Evolutionary conservation across 2,329 filamentous ascomycete genomes (phyloP).

Genomic region (Microdochium bolleyi): DNA sequence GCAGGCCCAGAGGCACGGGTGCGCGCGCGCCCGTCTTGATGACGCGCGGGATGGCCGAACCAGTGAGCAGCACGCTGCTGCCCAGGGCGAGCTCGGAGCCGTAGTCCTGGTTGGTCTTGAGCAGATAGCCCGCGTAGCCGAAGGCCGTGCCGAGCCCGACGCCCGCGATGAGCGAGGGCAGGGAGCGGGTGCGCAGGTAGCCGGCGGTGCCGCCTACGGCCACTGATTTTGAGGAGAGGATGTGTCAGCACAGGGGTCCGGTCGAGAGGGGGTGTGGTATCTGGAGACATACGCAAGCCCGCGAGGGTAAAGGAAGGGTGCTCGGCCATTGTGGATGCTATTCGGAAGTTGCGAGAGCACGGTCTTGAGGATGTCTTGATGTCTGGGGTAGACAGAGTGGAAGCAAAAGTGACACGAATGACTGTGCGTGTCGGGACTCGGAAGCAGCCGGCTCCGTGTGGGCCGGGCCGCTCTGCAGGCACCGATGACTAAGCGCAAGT

Average conservation of each 20-base stretch:
- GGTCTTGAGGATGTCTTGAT: too few relatives aligned
- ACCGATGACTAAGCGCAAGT: too few relatives aligned
- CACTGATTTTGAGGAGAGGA: conserved; percentile 12
- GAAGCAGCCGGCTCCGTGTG: too few relatives aligned
- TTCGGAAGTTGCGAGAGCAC: too few relatives aligned
- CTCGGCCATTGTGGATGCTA: conserved; percentile 21
- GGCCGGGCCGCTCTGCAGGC: too few relatives aligned
- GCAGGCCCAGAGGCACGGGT: conserved; percentile 25
- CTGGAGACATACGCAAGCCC: conserved; percentile 23
- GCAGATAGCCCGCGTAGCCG: conserved; percentile 25
- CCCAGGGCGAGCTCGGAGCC: conserved; percentile 30
- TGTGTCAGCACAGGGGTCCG: conserved; percentile 1
- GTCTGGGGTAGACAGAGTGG: too few relatives aligned
- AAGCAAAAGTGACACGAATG: too few relatives aligned
- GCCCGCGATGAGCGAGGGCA: conserved; percentile 23
- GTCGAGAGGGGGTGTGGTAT: not conserved
- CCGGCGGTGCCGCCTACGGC: conserved; percentile 22
- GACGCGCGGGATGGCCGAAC: conserved; percentile 26
- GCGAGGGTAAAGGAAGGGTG: conserved; percentile 32
- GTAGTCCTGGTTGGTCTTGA: conserved; percentile 32
- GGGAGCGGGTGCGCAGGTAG: conserved; percentile 19
- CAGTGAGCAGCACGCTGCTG: conserved; percentile 27
- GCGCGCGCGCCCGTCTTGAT: conserved; percentile 28
- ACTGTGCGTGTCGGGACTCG: too few relatives aligned
- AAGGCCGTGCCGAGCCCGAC: conserved; percentile 22